Evolutionary conservation across 2,329 filamentous ascomycete species (phyloP), one percentile per base, ranked within the genome.

Genomic region (Colletotrichum sp.): DNA sequence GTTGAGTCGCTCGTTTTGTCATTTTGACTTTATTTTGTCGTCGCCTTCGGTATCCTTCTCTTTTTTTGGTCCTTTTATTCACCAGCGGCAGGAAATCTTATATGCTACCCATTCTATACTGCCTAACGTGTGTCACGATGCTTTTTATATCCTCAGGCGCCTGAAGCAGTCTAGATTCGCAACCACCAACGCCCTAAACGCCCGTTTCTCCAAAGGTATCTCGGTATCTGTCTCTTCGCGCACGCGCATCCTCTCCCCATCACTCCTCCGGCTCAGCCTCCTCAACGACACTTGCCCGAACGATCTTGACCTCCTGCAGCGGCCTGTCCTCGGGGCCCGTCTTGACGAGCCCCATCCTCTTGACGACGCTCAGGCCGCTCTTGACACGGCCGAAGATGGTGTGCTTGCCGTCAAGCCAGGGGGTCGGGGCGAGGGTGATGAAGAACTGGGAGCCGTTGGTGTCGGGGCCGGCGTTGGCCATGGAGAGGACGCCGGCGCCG

Each of bases 371-470:
- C 90, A 99, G 92, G 0, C 97, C 97, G 71, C 86, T 91, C 87
- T 94, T 96, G 52, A 99, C 96, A 70, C 96, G 89, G 1, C 97
- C 97, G 83, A 99, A 99, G 79, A 99, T 98, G 13, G 96, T 98
- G 84, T 99, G 96, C 85, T 98, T 98, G 26, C 96, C 96, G 85
- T 99, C 97, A 76, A 99, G 87, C 96, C 96, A 99, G 1, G 97
- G 97, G 18, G 97, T 96, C 6, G 96, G 96, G 9, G 96, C 96
- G 39, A 99, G 89, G 0, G 97, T 99, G 79, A 99, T 93, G 84
- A 99, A 99, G 86, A 99, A 99, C 86, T 99, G 97, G 75, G 92
- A 95, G 26, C 96, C 96, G 84, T 99, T 99, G 44, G 96, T 98
- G 84, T 99, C 92, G 10, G 95, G 95, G 0, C 97, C 97, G 18